These are phyloP conservation scores for Talaromyces piceae DNA, from an alignment of 2,329 filamentous ascomycete species.

Conservation along the genomic window DNA sequence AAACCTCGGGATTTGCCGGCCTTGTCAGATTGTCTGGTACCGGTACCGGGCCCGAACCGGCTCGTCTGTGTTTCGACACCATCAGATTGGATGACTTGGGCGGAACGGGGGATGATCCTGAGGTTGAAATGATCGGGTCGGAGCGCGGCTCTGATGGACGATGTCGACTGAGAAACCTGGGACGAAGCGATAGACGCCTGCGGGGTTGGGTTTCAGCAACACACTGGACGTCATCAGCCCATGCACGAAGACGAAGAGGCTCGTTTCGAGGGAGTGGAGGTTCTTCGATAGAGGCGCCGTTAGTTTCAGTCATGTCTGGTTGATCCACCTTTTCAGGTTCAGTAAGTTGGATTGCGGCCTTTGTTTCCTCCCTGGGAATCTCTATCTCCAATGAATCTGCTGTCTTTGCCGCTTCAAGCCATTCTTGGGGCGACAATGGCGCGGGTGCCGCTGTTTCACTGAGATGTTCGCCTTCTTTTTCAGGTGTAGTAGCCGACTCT, in stretches of 20 bases:
- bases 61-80: slow-evolving; percentile 6
- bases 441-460: slow-evolving; percentile 19
- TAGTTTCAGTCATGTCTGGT: neutral
- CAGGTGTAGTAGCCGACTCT: slow-evolving; percentile 15
- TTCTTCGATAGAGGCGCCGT: slow-evolving; percentile 13
- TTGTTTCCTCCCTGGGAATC: neutral
- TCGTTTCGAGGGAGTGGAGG: slow-evolving; percentile 20
- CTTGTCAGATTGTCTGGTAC: neutral
- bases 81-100: neutral
- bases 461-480: slow-evolving; percentile 11
- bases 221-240: slow-evolving; percentile 16
- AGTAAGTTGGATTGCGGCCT: neutral
- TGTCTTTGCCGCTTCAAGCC: slow-evolving; percentile 32
- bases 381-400: neutral
- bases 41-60: slow-evolving; percentile 8
- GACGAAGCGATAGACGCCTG: slow-evolving; percentile 29
- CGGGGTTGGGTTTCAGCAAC: slow-evolving; percentile 19
- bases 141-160: neutral
- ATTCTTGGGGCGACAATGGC: slow-evolving; percentile 34
- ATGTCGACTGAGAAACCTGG: slow-evolving; percentile 29
- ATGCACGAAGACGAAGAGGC: slow-evolving; percentile 21
- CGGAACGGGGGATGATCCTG: slow-evolving; percentile 1
- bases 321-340: neutral
- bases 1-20: neutral
- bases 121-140: neutral